Conservation (phyloP, 129 eudicot species). For the Logfia minima region DNA sequence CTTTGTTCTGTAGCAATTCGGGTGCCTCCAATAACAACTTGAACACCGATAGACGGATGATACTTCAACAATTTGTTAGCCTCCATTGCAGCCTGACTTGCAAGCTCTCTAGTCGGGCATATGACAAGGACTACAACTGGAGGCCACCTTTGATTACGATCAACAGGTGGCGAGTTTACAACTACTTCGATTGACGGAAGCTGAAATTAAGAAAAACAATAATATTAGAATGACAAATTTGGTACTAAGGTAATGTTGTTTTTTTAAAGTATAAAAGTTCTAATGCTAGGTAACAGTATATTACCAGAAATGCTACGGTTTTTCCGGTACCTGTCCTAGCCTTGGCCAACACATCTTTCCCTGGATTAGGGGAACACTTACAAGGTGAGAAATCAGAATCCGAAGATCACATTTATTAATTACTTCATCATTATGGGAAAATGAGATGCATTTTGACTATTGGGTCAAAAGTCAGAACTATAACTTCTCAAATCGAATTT, state of each 20-base stretch:
- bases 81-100: conserved; percentile 93
- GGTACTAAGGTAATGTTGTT: background rate
- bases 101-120: conserved; percentile 98
- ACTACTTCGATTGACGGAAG: conserved; percentile 92
- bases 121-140: conserved; percentile 87
- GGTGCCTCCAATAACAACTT: conserved; percentile 98
- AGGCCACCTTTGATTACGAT: conserved; percentile 75
- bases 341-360: conserved; percentile 97
- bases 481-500: background rate
- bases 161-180: conserved; percentile 54
- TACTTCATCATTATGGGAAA: background rate
- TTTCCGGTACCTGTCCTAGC: conserved; percentile 99
- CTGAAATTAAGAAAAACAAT: conserved; percentile 42
- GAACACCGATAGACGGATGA: conserved; percentile 93
- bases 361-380: conserved; percentile 30
- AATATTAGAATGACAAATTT: conserved; percentile 6
- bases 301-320: conserved; percentile 98
- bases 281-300: conserved; percentile 8
- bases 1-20: conserved; percentile 85
- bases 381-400: conserved; percentile 7
- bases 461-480: background rate
- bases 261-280: background rate
- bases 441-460: conserved; percentile 10
- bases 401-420: background rate
- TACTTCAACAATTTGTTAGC: conserved; percentile 79